These are phyloP conservation scores for Puccinia sorghi DNA, from an alignment of 1,284 basidiomycete genomes.

Conservation along the genomic window DNA sequence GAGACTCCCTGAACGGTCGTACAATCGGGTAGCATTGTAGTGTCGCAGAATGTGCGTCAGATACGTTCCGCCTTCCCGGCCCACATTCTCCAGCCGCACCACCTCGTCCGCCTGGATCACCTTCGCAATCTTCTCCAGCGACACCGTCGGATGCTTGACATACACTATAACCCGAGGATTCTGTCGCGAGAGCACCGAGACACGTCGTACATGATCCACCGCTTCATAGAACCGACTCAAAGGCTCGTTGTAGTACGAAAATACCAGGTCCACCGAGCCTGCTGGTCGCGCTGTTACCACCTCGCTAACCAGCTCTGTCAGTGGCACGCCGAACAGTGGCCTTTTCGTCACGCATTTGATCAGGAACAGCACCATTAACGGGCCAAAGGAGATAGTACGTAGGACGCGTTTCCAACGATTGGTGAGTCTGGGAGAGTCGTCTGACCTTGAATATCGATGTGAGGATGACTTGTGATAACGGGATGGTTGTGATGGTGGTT, in stretches of 20 bases:
- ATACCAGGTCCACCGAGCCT: slow-evolving; percentile 64
- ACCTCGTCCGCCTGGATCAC: slow-evolving; percentile 55
- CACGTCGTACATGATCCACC: slow-evolving; percentile 51
- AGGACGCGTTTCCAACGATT: too few relatives aligned
- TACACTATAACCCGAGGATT: slow-evolving; percentile 55
- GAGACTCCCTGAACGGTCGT: neutral
- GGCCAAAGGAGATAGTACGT: too few relatives aligned
- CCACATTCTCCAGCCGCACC: slow-evolving; percentile 55
- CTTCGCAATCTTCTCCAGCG: slow-evolving; percentile 51
- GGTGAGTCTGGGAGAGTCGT: too few relatives aligned
- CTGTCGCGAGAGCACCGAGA: slow-evolving; percentile 28
- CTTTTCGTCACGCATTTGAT: too few relatives aligned
- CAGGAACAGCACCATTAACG: too few relatives aligned
- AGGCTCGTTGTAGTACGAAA: slow-evolving; percentile 56
- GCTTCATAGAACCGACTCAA: slow-evolving; percentile 52
- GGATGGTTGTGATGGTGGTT: too few relatives aligned
- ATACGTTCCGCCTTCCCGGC: slow-evolving; percentile 58
- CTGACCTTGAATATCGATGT: too few relatives aligned
- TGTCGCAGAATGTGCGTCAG: slow-evolving; percentile 56
- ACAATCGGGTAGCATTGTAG: slow-evolving; percentile 50
- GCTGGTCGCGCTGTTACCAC: slow-evolving; percentile 66
- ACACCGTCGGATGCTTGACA: slow-evolving; percentile 53
- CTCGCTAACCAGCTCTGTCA: slow-evolving; percentile 63
- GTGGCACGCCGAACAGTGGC: too few relatives aligned
- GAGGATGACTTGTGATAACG: too few relatives aligned